These are phyloP conservation scores for Sporothrix curviconia DNA, from an alignment of 2,329 filamentous ascomycete genomes.

Conservation along the genomic window DNA sequence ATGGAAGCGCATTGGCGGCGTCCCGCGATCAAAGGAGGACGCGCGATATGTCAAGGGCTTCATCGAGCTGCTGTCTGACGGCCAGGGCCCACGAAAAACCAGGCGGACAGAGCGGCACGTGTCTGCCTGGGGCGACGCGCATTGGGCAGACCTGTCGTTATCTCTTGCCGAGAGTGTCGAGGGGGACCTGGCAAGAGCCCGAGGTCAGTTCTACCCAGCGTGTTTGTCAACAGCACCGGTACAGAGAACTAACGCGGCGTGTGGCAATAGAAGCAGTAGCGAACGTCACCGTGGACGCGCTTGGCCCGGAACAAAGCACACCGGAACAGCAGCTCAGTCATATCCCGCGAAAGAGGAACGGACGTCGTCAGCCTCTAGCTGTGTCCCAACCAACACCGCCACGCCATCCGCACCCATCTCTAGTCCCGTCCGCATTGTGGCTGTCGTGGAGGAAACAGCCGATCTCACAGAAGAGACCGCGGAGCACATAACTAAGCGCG, in stretches of 20 bases:
- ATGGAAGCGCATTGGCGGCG: constrained; percentile 28
- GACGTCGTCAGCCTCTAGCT: constrained; percentile 27
- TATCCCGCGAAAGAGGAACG: constrained; percentile 29
- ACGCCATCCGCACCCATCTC: neutral
- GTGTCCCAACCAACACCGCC: constrained; percentile 3
- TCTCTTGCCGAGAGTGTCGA: constrained; percentile 16
- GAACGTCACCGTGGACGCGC: neutral
- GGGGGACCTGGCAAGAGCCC: constrained; percentile 24
- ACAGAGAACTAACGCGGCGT: neutral
- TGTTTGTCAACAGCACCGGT: neutral
- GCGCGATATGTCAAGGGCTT: constrained; percentile 18
- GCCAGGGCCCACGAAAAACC: constrained; percentile 30
- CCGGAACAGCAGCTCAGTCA: constrained; percentile 14
- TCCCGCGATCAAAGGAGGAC: constrained; percentile 5
- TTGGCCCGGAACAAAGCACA: neutral
- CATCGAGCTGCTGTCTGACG: constrained; percentile 30
- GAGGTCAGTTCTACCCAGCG: neutral
- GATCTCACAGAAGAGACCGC: constrained; percentile 19
- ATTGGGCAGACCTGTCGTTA: constrained; percentile 23
- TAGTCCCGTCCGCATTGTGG: neutral
- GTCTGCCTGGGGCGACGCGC: constrained; percentile 27
- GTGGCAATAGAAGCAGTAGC: neutral
- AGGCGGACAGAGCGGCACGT: constrained; percentile 25
- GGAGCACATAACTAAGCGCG: constrained; percentile 21
- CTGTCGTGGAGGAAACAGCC: neutral